Evolutionary conservation across 2,329 filamentous ascomycete species (phyloP).

Genomic region (Exophiala bonariae): DNA sequence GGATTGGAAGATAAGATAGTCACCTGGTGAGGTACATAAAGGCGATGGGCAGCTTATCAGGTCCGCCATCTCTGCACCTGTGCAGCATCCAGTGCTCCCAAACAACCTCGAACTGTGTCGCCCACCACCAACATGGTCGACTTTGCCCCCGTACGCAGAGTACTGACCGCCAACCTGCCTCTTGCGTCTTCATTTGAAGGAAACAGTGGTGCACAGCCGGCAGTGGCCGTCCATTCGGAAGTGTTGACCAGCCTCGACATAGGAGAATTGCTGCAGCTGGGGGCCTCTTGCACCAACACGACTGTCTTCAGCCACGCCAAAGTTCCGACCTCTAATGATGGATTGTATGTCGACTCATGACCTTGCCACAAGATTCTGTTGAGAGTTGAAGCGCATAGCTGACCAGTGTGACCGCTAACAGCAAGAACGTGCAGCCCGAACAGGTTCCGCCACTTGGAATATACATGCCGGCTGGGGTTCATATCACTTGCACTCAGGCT

Average conservation of each 20-base stretch:
- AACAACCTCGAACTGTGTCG: background rate
- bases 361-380: background rate
- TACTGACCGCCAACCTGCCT: background rate
- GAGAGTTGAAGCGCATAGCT: background rate
- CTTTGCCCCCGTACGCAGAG: constrained; percentile 1
- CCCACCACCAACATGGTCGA: constrained; percentile 5
- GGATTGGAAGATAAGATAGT: background rate
- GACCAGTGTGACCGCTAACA: background rate
- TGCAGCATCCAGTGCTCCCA: background rate
- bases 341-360: background rate
- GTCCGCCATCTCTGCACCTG: background rate
- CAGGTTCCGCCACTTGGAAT: background rate
- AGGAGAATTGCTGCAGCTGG: background rate
- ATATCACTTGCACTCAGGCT: background rate
- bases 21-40: background rate
- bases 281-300: background rate
- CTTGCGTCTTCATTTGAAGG: background rate
- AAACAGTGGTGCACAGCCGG: background rate
- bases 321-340: background rate
- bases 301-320: background rate
- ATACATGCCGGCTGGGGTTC: background rate
- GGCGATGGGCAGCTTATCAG: background rate
- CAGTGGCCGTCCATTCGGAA: background rate
- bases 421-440: background rate
- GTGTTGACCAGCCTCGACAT: background rate